These are phyloP conservation scores for Mycoemilia scoparia DNA, from an alignment of 192 early-diverging fungal species.

Conservation along the genomic window DNA sequence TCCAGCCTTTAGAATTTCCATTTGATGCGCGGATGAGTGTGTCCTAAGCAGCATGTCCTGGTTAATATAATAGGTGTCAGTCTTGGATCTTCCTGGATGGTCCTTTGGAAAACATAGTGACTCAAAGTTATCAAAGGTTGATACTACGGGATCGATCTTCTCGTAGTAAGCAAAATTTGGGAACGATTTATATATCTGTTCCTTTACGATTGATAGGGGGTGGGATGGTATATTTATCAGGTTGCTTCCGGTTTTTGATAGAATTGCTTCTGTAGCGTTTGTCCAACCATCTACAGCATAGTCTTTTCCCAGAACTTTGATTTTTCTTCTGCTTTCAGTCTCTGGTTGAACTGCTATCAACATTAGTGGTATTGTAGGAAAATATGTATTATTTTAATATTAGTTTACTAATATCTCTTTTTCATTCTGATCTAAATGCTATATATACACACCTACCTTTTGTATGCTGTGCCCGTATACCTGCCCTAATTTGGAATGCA, in stretches of 20 bases:
- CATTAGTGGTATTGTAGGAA: no score
- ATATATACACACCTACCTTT: no score
- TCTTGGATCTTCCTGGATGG: slow-evolving; percentile 61
- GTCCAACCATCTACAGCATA: slow-evolving; percentile 46
- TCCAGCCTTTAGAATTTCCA: slow-evolving; percentile 45
- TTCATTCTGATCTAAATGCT: no score
- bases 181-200: slow-evolving; percentile 60
- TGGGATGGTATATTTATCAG: slow-evolving; percentile 64
- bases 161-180: slow-evolving; percentile 39
- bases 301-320: slow-evolving; percentile 7
- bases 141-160: slow-evolving; percentile 63
- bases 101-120: slow-evolving; percentile 60
- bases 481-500: no score
- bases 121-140: slow-evolving; percentile 80
- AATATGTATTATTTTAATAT: no score
- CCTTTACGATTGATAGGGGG: slow-evolving; percentile 73
- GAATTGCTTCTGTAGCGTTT: slow-evolving; percentile 57
- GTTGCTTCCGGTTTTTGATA: slow-evolving; percentile 52
- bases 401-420: no score
- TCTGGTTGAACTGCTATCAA: no score
- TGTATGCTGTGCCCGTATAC: no score
- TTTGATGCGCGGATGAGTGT: slow-evolving; percentile 91
- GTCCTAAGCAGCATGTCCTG: slow-evolving; percentile 57
- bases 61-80: slow-evolving; percentile 93
- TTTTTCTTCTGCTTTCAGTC: neutral